These are phyloP conservation scores for Sphagnum magellanicum DNA, from an alignment of 228 moss, liverwort and hornwort genomes.

Conservation along the genomic window DNA sequence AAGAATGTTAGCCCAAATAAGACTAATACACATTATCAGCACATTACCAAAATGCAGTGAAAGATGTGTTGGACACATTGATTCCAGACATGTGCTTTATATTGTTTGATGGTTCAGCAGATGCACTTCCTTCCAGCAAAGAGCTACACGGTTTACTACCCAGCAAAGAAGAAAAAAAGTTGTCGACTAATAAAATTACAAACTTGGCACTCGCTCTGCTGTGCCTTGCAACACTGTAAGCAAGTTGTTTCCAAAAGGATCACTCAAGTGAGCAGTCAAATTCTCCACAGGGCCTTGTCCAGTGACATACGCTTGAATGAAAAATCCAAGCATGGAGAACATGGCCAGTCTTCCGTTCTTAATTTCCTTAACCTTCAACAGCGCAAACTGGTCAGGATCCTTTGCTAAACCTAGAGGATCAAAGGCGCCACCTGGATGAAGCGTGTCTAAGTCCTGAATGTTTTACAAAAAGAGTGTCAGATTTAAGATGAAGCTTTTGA, in stretches of 20 bases:
- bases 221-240: constrained; percentile 62
- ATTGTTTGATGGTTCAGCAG: too few relatives aligned
- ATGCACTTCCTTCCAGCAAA: too few relatives aligned
- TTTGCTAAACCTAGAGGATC: constrained; percentile 71
- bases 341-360: constrained; percentile 74
- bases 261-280: constrained; percentile 64
- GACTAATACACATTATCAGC: too few relatives aligned
- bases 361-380: constrained; percentile 87
- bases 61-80: too few relatives aligned
- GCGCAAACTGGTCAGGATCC: constrained; percentile 71
- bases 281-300: constrained; percentile 72
- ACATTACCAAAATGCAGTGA: too few relatives aligned
- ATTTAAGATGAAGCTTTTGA: too few relatives aligned
- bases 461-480: not conserved
- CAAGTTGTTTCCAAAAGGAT: constrained; percentile 71
- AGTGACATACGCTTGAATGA: constrained; percentile 70
- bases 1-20: too few relatives aligned
- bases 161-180: too few relatives aligned
- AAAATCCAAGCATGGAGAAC: constrained; percentile 87
- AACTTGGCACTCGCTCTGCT: constrained; percentile 48
- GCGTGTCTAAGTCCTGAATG: constrained; percentile 48
- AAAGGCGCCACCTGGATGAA: constrained; percentile 76
- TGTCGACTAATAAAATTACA: constrained; percentile 14
- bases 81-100: too few relatives aligned
- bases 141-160: too few relatives aligned